These are phyloP conservation scores for Coprinellus aureogranulatus DNA, from an alignment of 768 basidiomycete genomes.

Conservation along the genomic window DNA sequence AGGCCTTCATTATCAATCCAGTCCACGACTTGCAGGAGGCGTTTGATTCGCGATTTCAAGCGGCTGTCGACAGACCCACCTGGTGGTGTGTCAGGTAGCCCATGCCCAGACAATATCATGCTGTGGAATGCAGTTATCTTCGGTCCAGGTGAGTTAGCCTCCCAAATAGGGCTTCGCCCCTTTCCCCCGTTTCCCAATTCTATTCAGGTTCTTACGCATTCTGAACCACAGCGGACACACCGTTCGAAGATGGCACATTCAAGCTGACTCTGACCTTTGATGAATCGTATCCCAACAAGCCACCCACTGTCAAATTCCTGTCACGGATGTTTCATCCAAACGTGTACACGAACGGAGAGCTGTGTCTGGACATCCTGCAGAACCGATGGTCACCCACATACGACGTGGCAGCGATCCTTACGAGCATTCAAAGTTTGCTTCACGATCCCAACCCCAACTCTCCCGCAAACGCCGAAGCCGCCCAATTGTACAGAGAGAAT, in stretches of 20 bases:
- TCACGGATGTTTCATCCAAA: constrained; percentile 99
- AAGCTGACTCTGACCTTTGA: constrained; percentile 93
- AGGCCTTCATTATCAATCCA: constrained; percentile 25
- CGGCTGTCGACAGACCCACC: constrained; percentile 92
- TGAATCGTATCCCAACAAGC: constrained; percentile 98
- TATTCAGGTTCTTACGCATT: background rate
- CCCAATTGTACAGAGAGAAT: constrained; percentile 93
- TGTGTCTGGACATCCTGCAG: constrained; percentile 97
- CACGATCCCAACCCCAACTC: constrained; percentile 99
- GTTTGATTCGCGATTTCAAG: constrained; percentile 98
- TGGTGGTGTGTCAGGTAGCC: constrained; percentile 93
- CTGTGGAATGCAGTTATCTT: constrained; percentile 99
- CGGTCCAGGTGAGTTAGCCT: constrained; percentile 74
- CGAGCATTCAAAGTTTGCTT: constrained; percentile 90
- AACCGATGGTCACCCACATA: constrained; percentile 99
- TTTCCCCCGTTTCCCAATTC: too few relatives aligned
- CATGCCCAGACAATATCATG: constrained; percentile 98
- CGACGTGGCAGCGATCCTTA: constrained; percentile 97
- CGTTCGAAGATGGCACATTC: constrained; percentile 99
- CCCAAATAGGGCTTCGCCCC: too few relatives aligned
- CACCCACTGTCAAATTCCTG: constrained; percentile 95
- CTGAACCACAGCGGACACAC: constrained; percentile 76
- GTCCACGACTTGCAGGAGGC: constrained; percentile 93
- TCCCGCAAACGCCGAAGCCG: constrained; percentile 97
- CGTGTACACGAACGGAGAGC: constrained; percentile 96